Percentiles rank a stretch among this genome's conserved stretches.
Evolutionary conservation across 331 rosid genomes (phyloP).

Genomic region (Spiraea crenata): DNA sequence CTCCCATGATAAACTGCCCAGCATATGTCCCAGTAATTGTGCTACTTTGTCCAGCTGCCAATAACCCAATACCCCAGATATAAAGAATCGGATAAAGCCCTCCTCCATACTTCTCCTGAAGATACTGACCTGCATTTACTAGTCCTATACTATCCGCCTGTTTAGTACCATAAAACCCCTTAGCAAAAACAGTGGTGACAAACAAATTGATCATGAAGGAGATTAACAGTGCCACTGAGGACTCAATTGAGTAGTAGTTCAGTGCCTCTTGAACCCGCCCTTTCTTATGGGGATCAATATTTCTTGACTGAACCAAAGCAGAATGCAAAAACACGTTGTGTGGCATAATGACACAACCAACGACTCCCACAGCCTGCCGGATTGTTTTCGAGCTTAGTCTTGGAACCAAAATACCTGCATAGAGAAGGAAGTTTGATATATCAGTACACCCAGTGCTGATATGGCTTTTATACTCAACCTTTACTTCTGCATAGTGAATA

Average conservation of each 20-base stretch:
- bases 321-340: constrained; percentile 89
- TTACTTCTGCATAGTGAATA: background rate
- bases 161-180: constrained; percentile 70
- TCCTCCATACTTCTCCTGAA: constrained; percentile 79
- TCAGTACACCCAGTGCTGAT: background rate
- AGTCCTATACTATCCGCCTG: constrained; percentile 69
- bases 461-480: background rate
- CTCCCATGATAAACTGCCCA: constrained; percentile 96
- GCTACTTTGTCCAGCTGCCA: constrained; percentile 94
- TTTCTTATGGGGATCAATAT: constrained; percentile 58
- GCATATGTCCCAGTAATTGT: constrained; percentile 90
- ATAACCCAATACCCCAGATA: constrained; percentile 86
- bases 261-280: constrained; percentile 81
- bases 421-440: constrained; percentile 11
- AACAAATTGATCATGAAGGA: constrained; percentile 76
- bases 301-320: constrained; percentile 88
- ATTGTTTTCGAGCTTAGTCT: constrained; percentile 80
- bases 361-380: constrained; percentile 91
- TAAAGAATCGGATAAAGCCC: constrained; percentile 79
- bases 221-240: constrained; percentile 63
- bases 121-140: constrained; percentile 83
- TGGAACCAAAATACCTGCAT: constrained; percentile 73
- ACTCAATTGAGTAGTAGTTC: constrained; percentile 79
- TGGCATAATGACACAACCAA: constrained; percentile 90
- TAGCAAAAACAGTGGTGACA: constrained; percentile 76